A percentile compares a stretch with the other conserved stretches of the same genome.
Evolutionary conservation across 805 yeast species (phyloP).

Genomic region (Saturnispora bothae): DNA sequence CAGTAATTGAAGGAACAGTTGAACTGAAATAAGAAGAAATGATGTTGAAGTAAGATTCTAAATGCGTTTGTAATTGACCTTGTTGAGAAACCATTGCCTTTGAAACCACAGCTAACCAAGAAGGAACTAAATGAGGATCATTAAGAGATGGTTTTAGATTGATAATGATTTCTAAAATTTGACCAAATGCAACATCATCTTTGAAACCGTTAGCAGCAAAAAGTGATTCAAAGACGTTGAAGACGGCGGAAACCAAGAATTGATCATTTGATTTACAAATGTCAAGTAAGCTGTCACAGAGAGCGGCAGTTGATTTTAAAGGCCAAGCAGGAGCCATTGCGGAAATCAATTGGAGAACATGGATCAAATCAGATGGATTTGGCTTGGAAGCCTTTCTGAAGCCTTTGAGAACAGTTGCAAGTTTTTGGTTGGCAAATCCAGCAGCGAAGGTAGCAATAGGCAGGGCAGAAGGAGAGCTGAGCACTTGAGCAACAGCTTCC

Average conservation of each 20-base stretch:
- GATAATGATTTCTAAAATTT: constrained; percentile 59
- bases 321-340: constrained; percentile 85
- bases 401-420: constrained; percentile 22
- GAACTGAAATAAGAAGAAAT: constrained; percentile 60
- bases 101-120: constrained; percentile 93
- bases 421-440: constrained; percentile 48
- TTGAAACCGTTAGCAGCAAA: constrained; percentile 45
- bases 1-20: constrained; percentile 50
- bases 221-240: constrained; percentile 72
- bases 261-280: constrained; percentile 79
- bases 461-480: constrained; percentile 61
- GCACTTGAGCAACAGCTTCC: constrained; percentile 65
- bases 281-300: constrained; percentile 69
- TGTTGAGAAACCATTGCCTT: constrained; percentile 44
- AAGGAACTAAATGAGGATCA: constrained; percentile 79
- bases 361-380: constrained; percentile 51
- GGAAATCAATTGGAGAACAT: constrained; percentile 64
- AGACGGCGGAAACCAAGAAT: constrained; percentile 70
- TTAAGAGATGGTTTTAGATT: constrained; percentile 72
- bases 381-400: constrained; percentile 40
- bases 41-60: constrained; percentile 31
- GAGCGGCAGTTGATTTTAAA: constrained; percentile 46
- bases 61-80: constrained; percentile 18
- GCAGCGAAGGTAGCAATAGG: constrained; percentile 66
- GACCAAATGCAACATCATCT: constrained; percentile 53